phyloP scores from a whole-genome alignment of 2,329 filamentous ascomycete genomes.

The Beauveria brongniartii region DNA sequence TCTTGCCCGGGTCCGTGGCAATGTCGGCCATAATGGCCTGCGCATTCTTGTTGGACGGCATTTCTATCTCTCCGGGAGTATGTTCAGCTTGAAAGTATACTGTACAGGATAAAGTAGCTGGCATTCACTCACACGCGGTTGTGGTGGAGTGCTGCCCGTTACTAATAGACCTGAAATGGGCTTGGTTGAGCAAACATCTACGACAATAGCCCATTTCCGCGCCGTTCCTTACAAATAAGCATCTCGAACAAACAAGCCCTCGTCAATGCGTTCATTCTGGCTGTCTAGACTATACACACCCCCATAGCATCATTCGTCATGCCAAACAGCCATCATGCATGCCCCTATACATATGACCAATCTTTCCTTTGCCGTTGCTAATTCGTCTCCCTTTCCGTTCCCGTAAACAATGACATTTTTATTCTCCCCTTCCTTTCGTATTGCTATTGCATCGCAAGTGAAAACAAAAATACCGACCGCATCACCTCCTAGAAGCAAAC shows the following conservation, averaged over 20 bases:
- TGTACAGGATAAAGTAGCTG: background rate
- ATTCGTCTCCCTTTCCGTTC: slow-evolving; percentile 11
- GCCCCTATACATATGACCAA: slow-evolving; percentile 11
- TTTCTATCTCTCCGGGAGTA: background rate
- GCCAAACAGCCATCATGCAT: slow-evolving; percentile 12
- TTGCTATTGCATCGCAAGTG: slow-evolving; percentile 9
- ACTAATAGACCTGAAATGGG: background rate
- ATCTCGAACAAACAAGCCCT: background rate
- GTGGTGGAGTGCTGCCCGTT: background rate
- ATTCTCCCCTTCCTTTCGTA: slow-evolving; percentile 7
- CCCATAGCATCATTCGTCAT: background rate
- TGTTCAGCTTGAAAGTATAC: background rate
- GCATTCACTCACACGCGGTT: background rate
- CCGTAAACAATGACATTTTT: slow-evolving; percentile 9
- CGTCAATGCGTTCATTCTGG: slow-evolving; percentile 12
- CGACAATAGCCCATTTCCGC: too few relatives aligned
- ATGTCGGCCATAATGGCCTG: slow-evolving; percentile 6
- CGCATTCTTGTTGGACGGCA: slow-evolving; percentile 4
- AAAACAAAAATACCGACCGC: slow-evolving; percentile 12
- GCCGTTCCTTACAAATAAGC: background rate
- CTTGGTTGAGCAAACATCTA: too few relatives aligned
- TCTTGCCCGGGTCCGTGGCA: slow-evolving; percentile 13
- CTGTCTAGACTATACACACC: slow-evolving; percentile 13
- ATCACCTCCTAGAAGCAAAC: slow-evolving; percentile 7
- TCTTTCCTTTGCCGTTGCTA: slow-evolving; percentile 10